phyloP scores from a whole-genome alignment of 2,329 filamentous ascomycete genomes.

The Tolypocladium ophioglossoides region DNA sequence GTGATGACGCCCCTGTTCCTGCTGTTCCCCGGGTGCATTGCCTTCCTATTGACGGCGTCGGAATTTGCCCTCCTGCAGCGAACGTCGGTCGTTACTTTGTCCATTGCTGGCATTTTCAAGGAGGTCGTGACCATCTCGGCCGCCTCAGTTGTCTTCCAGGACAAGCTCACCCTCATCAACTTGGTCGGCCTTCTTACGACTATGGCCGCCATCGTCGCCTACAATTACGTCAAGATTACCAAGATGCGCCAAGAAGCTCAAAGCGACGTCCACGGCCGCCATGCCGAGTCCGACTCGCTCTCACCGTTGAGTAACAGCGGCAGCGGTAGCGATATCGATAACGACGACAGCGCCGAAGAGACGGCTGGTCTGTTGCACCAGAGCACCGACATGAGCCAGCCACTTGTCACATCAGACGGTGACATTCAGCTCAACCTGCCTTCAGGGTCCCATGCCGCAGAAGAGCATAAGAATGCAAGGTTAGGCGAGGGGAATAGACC shows the following conservation, averaged over 20 bases:
- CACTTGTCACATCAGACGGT: slow-evolving; percentile 25
- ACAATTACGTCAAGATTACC: slow-evolving; percentile 89
- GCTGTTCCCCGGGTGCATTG: slow-evolving; percentile 80
- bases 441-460: slow-evolving; percentile 6
- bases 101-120: slow-evolving; percentile 97
- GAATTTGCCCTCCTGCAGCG: slow-evolving; percentile 94
- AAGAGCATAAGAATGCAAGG: slow-evolving; percentile 1
- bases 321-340: slow-evolving; percentile 30
- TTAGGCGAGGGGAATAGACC: background rate
- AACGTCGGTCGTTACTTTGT: slow-evolving; percentile 90
- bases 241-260: slow-evolving; percentile 77
- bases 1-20: slow-evolving; percentile 61
- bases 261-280: slow-evolving; percentile 33
- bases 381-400: slow-evolving; percentile 23
- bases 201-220: slow-evolving; percentile 72
- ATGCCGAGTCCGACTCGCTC: slow-evolving; percentile 20
- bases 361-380: slow-evolving; percentile 32
- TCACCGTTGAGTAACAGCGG: slow-evolving; percentile 25
- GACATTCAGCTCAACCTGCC: slow-evolving; percentile 26
- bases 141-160: slow-evolving; percentile 79
- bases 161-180: slow-evolving; percentile 79
- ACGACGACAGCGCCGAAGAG: slow-evolving; percentile 33
- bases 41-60: slow-evolving; percentile 92
- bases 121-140: slow-evolving; percentile 93
- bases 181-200: slow-evolving; percentile 80